Conservation (phyloP, 73 alveolate genomes). For the Stentor coeruleus region DNA sequence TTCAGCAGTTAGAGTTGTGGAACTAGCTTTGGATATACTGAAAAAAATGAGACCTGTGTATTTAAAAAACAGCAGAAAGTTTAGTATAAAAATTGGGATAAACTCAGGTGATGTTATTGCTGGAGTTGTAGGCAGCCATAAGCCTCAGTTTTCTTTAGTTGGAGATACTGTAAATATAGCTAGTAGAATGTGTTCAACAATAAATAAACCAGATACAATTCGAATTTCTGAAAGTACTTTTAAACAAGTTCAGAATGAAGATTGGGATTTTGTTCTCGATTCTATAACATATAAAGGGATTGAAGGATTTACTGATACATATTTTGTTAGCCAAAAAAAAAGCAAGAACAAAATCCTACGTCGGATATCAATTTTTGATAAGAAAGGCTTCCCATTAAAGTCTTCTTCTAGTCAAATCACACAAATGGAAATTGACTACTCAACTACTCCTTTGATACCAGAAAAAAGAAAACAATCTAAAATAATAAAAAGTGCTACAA, state of each 20-base stretch:
- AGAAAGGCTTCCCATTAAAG: too few relatives aligned
- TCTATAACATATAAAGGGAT: conserved; percentile 39
- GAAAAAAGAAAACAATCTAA: too few relatives aligned
- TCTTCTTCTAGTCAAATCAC: too few relatives aligned
- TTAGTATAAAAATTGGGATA: conserved; percentile 62
- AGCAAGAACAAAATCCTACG: not conserved
- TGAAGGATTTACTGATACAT: conserved; percentile 45
- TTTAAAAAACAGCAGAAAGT: not conserved
- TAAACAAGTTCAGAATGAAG: not conserved
- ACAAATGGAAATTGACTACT: not conserved
- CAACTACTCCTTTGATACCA: too few relatives aligned
- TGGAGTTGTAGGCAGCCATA: conserved; percentile 98
- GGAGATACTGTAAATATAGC: conserved; percentile 99
- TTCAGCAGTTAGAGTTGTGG: not conserved
- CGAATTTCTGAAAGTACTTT: conserved; percentile 17
- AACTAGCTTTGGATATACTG: not conserved
- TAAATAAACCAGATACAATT: not conserved
- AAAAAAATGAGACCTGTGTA: not conserved
- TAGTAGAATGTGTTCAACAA: conserved; percentile 71
- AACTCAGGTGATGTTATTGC: conserved; percentile 96
- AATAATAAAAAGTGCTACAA: too few relatives aligned
- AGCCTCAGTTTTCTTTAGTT: conserved; percentile 95
- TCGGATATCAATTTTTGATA: too few relatives aligned
- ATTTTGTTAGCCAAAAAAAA: not conserved
- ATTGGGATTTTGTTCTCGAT: conserved; percentile 15